Evolutionary conservation across 2,329 filamentous ascomycete genomes (phyloP).

Genomic region (Scedosporium aurantiacum): DNA sequence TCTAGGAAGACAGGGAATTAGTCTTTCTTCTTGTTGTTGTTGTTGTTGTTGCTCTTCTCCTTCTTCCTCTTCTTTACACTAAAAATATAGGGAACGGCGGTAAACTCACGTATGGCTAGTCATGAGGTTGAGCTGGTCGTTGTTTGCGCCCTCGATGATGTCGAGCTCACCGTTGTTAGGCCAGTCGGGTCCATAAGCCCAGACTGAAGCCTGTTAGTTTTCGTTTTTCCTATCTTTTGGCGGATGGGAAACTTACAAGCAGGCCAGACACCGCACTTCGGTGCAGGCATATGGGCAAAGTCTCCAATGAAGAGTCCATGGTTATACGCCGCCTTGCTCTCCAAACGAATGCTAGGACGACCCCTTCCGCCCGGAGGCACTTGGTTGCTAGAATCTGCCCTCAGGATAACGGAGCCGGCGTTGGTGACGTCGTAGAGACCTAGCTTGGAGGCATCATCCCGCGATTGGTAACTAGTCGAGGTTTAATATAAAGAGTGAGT

Average conservation of each 20-base stretch:
- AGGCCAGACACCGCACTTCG: slow-evolving; percentile 63
- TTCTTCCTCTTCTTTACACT: not conserved
- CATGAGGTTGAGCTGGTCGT: slow-evolving; percentile 46
- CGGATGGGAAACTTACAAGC: slow-evolving; percentile 40
- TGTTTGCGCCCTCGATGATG: slow-evolving; percentile 61
- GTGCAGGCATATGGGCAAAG: slow-evolving; percentile 61
- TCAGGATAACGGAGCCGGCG: not conserved
- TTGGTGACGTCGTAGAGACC: not conserved
- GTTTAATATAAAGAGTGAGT: too few species aligned
- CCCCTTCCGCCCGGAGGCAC: slow-evolving; percentile 25
- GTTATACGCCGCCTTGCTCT: slow-evolving; percentile 51
- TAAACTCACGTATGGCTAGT: slow-evolving; percentile 45
- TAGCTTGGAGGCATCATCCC: slow-evolving; percentile 12
- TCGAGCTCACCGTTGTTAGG: slow-evolving; percentile 55
- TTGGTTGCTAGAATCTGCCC: slow-evolving; percentile 25
- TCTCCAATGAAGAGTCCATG: slow-evolving; percentile 62
- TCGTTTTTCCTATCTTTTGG: not conserved
- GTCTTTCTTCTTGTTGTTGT: too few species aligned
- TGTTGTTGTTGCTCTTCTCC: too few species aligned
- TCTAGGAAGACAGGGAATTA: not conserved
- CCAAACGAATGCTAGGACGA: slow-evolving; percentile 53
- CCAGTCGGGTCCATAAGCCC: slow-evolving; percentile 47
- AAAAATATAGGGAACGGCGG: not conserved
- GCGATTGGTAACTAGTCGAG: slow-evolving; percentile 23
- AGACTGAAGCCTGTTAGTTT: slow-evolving; percentile 24